Percentiles rank a stretch among this genome's conserved stretches.
These are phyloP conservation scores for Helicostylum pulchrum DNA, from an alignment of 192 early-diverging fungal species.

Conservation along the genomic window DNA sequence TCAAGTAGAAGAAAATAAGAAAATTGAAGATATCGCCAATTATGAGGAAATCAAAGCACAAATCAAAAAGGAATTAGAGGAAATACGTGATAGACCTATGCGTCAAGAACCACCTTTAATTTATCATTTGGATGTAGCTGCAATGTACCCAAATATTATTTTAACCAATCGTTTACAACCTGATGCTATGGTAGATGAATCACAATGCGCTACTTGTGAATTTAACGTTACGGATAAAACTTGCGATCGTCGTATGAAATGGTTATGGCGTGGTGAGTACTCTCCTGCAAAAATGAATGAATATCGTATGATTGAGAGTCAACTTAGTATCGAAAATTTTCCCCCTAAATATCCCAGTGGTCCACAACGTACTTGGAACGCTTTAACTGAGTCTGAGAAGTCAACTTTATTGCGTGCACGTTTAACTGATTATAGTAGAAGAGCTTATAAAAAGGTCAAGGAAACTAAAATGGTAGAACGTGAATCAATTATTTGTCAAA, in stretches of 20 bases:
- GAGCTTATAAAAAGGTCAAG: slow-evolving; percentile 81
- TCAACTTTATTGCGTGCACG: slow-evolving; percentile 70
- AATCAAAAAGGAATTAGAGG: slow-evolving; percentile 63
- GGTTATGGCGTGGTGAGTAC: slow-evolving; percentile 98
- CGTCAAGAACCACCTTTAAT: slow-evolving; percentile 80
- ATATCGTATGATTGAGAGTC: slow-evolving; percentile 85
- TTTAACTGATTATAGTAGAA: slow-evolving; percentile 80
- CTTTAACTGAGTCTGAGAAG: slow-evolving; percentile 66
- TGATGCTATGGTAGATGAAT: slow-evolving; percentile 89
- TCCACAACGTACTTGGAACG: slow-evolving; percentile 60
- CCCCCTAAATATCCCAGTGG: slow-evolving; percentile 58
- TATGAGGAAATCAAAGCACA: slow-evolving; percentile 78
- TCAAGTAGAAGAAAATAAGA: slow-evolving; percentile 72
- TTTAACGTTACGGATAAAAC: slow-evolving; percentile 83
- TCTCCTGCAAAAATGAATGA: slow-evolving; percentile 89
- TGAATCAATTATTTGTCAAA: slow-evolving; percentile 91
- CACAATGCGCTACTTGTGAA: slow-evolving; percentile 88
- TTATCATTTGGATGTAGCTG: slow-evolving; percentile 99
- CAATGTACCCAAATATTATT: slow-evolving; percentile 99
- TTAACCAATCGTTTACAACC: slow-evolving; percentile 97
- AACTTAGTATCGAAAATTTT: slow-evolving; percentile 80
- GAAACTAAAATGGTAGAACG: slow-evolving; percentile 81
- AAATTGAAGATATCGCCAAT: slow-evolving; percentile 78
- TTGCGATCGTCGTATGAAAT: slow-evolving; percentile 92
- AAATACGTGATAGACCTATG: slow-evolving; percentile 79